phyloP scores from a whole-genome alignment of 225 moss, liverwort and hornwort genomes.

The Polytrichum formosum region DNA sequence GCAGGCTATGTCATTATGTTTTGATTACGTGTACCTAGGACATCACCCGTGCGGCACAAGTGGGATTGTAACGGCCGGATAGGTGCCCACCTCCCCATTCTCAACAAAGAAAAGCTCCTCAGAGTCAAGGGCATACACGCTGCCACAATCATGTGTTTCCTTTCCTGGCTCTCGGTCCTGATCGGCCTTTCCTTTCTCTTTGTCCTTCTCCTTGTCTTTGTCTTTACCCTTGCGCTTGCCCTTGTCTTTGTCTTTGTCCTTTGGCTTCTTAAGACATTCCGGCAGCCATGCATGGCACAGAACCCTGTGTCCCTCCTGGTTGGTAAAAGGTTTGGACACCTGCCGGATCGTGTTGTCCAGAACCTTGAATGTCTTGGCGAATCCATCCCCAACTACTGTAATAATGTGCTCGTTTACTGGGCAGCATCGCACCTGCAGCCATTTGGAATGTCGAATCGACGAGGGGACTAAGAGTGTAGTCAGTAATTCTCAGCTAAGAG shows the following conservation, averaged over 20 bases:
- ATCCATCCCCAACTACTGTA: constrained; percentile 71
- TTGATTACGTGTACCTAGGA: neutral
- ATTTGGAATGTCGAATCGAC: neutral
- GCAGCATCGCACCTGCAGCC: constrained; percentile 60
- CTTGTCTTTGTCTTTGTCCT: constrained; percentile 14
- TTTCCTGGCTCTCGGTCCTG: neutral
- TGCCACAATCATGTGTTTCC: constrained; percentile 23
- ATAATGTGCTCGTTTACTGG: constrained; percentile 39
- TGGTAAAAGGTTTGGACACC: constrained; percentile 56
- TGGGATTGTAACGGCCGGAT: neutral
- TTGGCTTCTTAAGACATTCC: constrained; percentile 2
- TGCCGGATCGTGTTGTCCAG: constrained; percentile 50
- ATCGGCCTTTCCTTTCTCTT: neutral
- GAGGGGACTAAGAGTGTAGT: neutral
- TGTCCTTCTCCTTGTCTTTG: constrained; percentile 19
- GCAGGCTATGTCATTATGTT: neutral
- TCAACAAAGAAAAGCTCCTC: constrained; percentile 38
- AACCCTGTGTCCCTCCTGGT: constrained; percentile 56
- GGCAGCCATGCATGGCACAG: constrained; percentile 59
- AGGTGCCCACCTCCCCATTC: constrained; percentile 25
- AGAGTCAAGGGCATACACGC: constrained; percentile 26
- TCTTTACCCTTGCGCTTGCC: constrained; percentile 2
- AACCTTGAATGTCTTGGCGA: constrained; percentile 67
- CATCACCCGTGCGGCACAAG: neutral
- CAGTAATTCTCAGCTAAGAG: too few relatives aligned